Base-by-base conservation (phyloP, 208 protist species). In the Acanthamoeba triangularis region DNA sequence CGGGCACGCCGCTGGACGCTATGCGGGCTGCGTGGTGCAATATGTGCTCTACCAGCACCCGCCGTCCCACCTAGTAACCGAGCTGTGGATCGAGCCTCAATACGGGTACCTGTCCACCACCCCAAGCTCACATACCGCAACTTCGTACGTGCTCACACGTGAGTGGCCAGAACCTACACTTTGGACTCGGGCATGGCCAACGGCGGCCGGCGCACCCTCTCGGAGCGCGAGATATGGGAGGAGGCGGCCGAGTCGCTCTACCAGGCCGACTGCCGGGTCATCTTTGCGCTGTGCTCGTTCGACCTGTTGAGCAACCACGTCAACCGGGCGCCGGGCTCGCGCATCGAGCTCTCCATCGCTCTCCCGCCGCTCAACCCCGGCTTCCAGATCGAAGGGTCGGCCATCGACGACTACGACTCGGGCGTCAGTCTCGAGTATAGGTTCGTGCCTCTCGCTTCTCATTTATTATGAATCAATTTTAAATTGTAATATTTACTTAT, bases 21-120 rank as follows among this genome's bases (percentile, higher is more conserved):
- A 85, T n/a, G 78, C 78, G 49, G 78, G 78, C 49, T 91, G 85
- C 33, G 59, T 94, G 49, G 25, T 94, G 69, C 91, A 94, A 44
- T 94, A 94, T 33, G 91, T 94, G 63, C 91, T 94, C 69, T 94
- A 94, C 30, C 91, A 94, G 23, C 30, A 67, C 30, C 37, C 54
- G 65, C 88, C 91, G 41, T 72, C 47, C 11, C 49, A 85, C 49
- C 28, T 94, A 25, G 91, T 84, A 18, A 94, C 91, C 16, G 91
- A 94, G 74, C 59, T 94, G 3, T 94, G 91, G 91, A 85, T 94
- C 23, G 91, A 94, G 49, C 91, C 91, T 25, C 91, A 94, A 47
- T 78, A 78, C 49, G 91, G 91, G 90, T 94, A 80, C 59, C 16
- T 11, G 16, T 28, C 59, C 7, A 65, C 28, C 59, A 65, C 28